phyloP scores from a whole-genome alignment of 192 early-diverging fungal genomes.

The Rhizophagus prolifer region DNA sequence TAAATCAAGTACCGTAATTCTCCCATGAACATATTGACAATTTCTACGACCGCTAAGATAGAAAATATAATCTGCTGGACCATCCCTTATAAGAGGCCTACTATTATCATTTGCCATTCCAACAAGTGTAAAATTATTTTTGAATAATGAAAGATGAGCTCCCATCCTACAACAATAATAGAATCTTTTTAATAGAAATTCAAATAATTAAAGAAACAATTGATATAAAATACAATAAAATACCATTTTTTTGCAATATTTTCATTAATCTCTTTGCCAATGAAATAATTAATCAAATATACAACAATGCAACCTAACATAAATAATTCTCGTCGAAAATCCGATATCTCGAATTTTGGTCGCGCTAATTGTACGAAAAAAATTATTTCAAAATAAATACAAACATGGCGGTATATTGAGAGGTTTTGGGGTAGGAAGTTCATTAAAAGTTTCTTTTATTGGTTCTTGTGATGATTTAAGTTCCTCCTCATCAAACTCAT shows the following conservation, averaged over 20 bases:
- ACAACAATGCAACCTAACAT: background rate
- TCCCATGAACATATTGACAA: conserved; percentile 12
- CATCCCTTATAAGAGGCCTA: background rate
- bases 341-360: background rate
- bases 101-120: background rate
- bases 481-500: background rate
- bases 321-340: background rate
- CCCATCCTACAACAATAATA: conserved; percentile 13
- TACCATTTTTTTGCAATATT: conserved; percentile 11
- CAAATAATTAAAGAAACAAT: background rate
- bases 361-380: background rate
- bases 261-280: conserved; percentile 10
- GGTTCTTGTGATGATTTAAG: background rate
- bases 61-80: conserved; percentile 3
- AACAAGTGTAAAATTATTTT: conserved; percentile 6
- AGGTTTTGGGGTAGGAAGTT: background rate
- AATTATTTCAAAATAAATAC: background rate
- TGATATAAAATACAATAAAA: background rate
- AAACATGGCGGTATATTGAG: background rate
- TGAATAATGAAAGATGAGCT: background rate
- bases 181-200: background rate
- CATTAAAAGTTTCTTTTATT: background rate
- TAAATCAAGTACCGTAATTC: conserved; percentile 6
- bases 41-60: conserved; percentile 3
- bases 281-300: conserved; percentile 12